A percentile compares a stretch with the other conserved stretches of the same genome.
Evolutionary conservation across 495 filamentous ascomycete species (phyloP).

Genomic region (Pyrenopolyporus hunteri): DNA sequence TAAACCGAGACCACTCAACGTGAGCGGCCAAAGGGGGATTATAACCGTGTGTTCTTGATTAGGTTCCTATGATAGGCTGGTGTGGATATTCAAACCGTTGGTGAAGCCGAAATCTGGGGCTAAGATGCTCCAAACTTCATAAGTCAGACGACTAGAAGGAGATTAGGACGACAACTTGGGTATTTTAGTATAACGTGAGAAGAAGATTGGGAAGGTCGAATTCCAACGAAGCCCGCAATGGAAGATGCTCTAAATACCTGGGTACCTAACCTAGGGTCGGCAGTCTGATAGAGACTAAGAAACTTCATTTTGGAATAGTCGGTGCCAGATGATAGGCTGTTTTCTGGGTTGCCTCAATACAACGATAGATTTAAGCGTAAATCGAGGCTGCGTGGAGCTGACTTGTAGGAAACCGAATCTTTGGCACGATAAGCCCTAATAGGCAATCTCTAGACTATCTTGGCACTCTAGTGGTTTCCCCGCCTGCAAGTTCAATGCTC

Average conservation of each 20-base stretch:
- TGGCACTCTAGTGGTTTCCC: not conserved
- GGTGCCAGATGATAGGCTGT: conserved; percentile 3
- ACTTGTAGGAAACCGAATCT: conserved; percentile 19
- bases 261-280: too few relatives aligned
- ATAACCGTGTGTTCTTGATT: not conserved
- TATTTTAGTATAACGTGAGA: conserved; percentile 12
- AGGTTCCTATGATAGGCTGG: not conserved
- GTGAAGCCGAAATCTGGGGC: not conserved
- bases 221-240: conserved; percentile 1
- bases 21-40: conserved; percentile 6
- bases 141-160: conserved; percentile 7
- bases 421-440: conserved; percentile 29
- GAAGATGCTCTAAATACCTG: conserved; percentile 8
- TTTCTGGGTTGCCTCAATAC: conserved; percentile 4
- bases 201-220: conserved; percentile 3
- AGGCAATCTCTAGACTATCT: conserved; percentile 21
- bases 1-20: not conserved
- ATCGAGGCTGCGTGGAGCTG: conserved; percentile 17
- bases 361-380: conserved; percentile 24
- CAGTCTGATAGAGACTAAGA: too few relatives aligned
- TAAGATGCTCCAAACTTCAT: not conserved
- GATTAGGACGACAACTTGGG: not conserved
- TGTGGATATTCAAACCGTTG: conserved; percentile 5
- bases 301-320: conserved; percentile 10
- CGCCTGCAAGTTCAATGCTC: not conserved